A percentile compares a stretch with the other conserved stretches of the same genome.
phyloP scores from a whole-genome alignment of 148 eudicot species.

The Euryodendron excelsum region DNA sequence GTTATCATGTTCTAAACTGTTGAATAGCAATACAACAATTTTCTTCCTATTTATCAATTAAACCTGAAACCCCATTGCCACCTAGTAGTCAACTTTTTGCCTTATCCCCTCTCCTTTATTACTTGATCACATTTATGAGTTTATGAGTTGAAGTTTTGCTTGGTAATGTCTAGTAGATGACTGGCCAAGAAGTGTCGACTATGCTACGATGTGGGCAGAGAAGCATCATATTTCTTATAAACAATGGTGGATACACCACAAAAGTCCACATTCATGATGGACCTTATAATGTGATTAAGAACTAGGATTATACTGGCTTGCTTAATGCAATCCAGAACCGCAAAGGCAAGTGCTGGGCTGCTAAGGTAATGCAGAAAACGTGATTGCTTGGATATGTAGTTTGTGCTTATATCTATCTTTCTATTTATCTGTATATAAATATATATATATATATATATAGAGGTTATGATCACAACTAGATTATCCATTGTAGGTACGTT shows the following conservation, averaged over 20 bases:
- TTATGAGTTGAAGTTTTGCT: not conserved
- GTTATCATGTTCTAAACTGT: no score
- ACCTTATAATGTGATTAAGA: slow-evolving; percentile 86
- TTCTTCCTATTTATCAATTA: no score
- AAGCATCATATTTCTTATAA: no score
- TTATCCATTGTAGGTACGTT: no score
- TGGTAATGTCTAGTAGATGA: slow-evolving; percentile 35
- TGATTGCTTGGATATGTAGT: no score
- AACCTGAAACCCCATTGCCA: no score
- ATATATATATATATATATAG: no score
- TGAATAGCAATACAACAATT: no score
- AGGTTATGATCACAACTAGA: no score
- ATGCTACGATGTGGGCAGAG: slow-evolving; percentile 65
- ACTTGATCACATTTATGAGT: not conserved
- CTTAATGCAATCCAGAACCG: slow-evolving; percentile 82
- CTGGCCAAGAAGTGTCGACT: slow-evolving; percentile 82
- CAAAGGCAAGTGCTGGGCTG: slow-evolving; percentile 85
- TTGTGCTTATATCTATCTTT: no score
- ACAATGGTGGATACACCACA: slow-evolving; percentile 89
- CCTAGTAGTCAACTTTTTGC: no score
- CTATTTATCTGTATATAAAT: no score
- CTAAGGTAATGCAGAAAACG: slow-evolving; percentile 63
- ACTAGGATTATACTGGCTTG: slow-evolving; percentile 75
- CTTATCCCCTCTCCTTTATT: not conserved
- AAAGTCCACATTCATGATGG: slow-evolving; percentile 90